These are phyloP conservation scores for Alternaria hordeiaustralica DNA, from an alignment of 2,329 filamentous ascomycete genomes.

Conservation along the genomic window DNA sequence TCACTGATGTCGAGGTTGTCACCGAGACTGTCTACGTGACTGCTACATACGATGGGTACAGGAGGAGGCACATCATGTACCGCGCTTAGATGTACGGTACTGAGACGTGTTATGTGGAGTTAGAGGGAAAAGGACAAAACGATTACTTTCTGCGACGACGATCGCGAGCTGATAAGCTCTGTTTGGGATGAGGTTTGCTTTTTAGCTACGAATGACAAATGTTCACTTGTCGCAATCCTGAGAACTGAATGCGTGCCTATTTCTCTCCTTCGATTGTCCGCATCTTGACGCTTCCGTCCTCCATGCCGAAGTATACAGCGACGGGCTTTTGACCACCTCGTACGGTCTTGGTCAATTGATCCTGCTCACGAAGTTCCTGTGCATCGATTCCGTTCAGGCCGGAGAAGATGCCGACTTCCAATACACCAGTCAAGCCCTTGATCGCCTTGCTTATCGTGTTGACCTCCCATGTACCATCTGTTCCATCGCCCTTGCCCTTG, in stretches of 20 bases:
- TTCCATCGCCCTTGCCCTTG: conserved; percentile 59
- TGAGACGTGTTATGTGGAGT: background rate
- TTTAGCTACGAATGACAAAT: conserved; percentile 9
- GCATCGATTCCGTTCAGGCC: conserved; percentile 79
- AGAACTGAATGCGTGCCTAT: background rate
- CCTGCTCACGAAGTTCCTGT: conserved; percentile 52
- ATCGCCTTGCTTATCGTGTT: conserved; percentile 74
- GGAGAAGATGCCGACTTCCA: conserved; percentile 91
- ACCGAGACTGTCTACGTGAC: conserved; percentile 39
- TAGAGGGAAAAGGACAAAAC: background rate
- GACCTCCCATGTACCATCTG: conserved; percentile 79
- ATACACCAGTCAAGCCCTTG: conserved; percentile 81
- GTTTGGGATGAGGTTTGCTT: conserved; percentile 9
- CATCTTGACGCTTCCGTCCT: conserved; percentile 59
- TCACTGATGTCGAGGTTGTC: conserved; percentile 29
- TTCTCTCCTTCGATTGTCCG: conserved; percentile 37
- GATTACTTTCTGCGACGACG: conserved; percentile 18
- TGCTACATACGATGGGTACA: conserved; percentile 20
- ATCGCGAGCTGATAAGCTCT: conserved; percentile 22
- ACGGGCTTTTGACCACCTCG: conserved; percentile 80
- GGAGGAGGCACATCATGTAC: conserved; percentile 3
- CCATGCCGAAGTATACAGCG: conserved; percentile 93
- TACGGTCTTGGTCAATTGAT: conserved; percentile 49
- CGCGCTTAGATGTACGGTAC: conserved; percentile 2
- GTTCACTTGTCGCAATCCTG: background rate